phyloP scores from a whole-genome alignment of 2,329 filamentous ascomycete genomes.

The Pseudogymnoascus sp. region DNA sequence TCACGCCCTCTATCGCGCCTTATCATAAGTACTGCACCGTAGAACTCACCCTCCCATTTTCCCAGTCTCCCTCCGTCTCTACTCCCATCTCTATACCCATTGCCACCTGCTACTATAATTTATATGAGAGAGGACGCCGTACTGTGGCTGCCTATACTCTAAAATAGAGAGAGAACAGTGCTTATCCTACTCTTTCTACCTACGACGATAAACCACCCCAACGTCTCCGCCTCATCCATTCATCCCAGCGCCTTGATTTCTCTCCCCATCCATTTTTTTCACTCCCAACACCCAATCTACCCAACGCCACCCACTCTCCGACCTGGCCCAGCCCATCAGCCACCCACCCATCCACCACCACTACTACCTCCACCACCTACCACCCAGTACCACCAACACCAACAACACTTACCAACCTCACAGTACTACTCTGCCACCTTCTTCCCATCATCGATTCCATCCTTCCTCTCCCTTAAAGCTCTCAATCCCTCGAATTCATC shows the following conservation, averaged over 20 bases:
- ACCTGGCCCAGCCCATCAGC: neutral
- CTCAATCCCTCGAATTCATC: neutral
- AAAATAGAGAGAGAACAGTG: too few species aligned
- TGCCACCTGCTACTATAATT: neutral
- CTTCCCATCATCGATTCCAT: too few species aligned
- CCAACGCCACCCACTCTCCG: neutral
- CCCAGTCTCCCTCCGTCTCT: neutral
- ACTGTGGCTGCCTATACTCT: neutral
- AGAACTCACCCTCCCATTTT: neutral
- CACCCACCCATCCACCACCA: neutral
- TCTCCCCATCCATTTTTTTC: too few species aligned
- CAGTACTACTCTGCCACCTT: too few species aligned
- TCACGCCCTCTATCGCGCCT: neutral
- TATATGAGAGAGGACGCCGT: neutral
- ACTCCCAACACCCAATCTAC: neutral
- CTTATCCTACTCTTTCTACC: too few species aligned
- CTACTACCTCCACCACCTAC: neutral
- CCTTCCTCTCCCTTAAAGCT: neutral
- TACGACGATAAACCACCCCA: too few species aligned
- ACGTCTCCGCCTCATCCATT: too few species aligned
- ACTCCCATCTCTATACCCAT: neutral
- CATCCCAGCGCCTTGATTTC: too few species aligned
- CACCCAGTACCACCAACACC: neutral
- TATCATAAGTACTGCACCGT: neutral
- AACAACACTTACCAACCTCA: neutral